Conservation (phyloP, 2,329 filamentous ascomycete species). For the Aschersonia sp. region DNA sequence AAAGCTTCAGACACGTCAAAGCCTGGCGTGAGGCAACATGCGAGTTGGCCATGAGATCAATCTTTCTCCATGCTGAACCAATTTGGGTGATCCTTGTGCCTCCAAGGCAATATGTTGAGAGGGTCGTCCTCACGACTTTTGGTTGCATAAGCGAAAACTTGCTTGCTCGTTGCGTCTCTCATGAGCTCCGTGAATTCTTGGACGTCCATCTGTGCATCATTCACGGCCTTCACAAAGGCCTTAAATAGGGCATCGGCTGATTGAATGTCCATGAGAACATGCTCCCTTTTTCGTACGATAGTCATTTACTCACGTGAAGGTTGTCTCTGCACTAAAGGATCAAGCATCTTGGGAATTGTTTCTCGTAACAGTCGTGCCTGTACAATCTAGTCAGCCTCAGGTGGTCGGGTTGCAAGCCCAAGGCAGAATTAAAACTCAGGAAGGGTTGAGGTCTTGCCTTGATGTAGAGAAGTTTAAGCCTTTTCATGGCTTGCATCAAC, state of each 20-base stretch:
- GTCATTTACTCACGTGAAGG: constrained; percentile 29
- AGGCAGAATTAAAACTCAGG: not conserved
- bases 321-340: constrained; percentile 34
- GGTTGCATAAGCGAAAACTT: constrained; percentile 35
- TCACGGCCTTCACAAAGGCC: constrained; percentile 31
- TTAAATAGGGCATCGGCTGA: constrained; percentile 35
- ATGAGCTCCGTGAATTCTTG: constrained; percentile 33
- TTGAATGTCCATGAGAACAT: constrained; percentile 2
- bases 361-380: constrained; percentile 20
- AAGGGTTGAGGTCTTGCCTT: constrained; percentile 24
- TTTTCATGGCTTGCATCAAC: constrained; percentile 32
- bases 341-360: constrained; percentile 23
- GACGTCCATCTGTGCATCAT: constrained; percentile 33
- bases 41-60: constrained; percentile 1
- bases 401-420: not conserved
- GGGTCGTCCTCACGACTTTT: constrained; percentile 40
- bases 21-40: not conserved
- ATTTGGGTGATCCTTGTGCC: constrained; percentile 40
- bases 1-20: too few relatives aligned
- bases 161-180: constrained; percentile 29
- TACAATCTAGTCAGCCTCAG: not conserved
- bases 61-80: constrained; percentile 31
- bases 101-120: constrained; percentile 43
- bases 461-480: constrained; percentile 38
- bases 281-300: not conserved